These are phyloP conservation scores for Fragosphaeria purpurea DNA, from an alignment of 2,329 filamentous ascomycete genomes.

Conservation along the genomic window DNA sequence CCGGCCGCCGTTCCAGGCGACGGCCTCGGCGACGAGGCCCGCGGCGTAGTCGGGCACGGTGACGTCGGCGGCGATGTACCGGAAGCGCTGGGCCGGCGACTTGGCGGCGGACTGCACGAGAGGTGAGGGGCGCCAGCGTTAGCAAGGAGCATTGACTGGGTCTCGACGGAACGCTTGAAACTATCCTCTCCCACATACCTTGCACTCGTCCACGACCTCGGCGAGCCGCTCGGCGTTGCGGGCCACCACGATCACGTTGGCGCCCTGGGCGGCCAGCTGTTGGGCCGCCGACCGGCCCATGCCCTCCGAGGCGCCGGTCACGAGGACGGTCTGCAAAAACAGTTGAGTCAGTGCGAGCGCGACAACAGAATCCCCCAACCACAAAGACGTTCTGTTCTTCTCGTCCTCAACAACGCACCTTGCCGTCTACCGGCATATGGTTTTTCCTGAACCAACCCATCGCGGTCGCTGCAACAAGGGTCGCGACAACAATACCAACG, in stretches of 20 bases:
- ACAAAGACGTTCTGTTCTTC: too few relatives aligned
- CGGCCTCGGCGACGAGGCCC: slow-evolving; percentile 60
- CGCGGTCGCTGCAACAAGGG: slow-evolving; percentile 24
- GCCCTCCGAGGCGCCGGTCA: slow-evolving; percentile 89
- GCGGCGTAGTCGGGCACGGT: slow-evolving; percentile 58
- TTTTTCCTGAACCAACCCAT: slow-evolving; percentile 69
- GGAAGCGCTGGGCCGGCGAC: slow-evolving; percentile 65
- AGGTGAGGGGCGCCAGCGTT: not conserved
- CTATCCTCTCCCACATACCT: slow-evolving; percentile 29
- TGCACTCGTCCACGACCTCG: slow-evolving; percentile 54
- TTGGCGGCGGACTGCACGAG: slow-evolving; percentile 50
- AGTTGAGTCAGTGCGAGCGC: not conserved
- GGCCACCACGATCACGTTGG: slow-evolving; percentile 76
- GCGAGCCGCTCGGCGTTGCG: slow-evolving; percentile 68
- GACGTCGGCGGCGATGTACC: slow-evolving; percentile 75
- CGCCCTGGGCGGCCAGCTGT: slow-evolving; percentile 71
- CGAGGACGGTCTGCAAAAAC: slow-evolving; percentile 62
- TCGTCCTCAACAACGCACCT: slow-evolving; percentile 40
- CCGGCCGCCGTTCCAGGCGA: slow-evolving; percentile 63
- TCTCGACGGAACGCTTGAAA: not conserved
- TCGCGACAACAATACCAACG: slow-evolving; percentile 21
- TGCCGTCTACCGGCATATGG: slow-evolving; percentile 74
- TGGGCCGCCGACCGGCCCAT: slow-evolving; percentile 72
- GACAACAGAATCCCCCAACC: too few relatives aligned
- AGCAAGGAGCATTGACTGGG: too few relatives aligned